Conservation (phyloP, 805 yeast genomes). For the Teunomyces stri region DNA sequence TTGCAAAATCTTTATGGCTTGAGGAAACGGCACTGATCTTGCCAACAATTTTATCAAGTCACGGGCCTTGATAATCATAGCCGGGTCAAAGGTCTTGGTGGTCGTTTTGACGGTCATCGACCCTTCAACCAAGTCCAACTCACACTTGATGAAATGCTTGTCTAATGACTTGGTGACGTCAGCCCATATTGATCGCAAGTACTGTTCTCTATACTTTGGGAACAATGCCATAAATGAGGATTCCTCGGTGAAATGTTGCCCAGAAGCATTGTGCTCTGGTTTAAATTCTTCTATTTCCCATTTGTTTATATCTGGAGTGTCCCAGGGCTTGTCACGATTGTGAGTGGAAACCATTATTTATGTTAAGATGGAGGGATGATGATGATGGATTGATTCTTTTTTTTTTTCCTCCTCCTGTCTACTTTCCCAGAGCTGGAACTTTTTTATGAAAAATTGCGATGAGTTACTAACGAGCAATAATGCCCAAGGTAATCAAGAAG, state of each 20-base stretch:
- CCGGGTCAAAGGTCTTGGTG: conserved; percentile 93
- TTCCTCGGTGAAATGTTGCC: conserved; percentile 91
- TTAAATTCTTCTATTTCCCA: conserved; percentile 88
- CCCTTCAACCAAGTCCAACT: conserved; percentile 89
- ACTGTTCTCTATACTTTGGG: conserved; percentile 94
- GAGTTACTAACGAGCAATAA: not conserved
- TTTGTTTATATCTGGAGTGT: conserved; percentile 89
- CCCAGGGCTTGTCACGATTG: conserved; percentile 97
- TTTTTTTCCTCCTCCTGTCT: conserved; percentile 3
- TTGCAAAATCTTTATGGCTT: conserved; percentile 85
- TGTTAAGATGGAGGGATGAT: not conserved
- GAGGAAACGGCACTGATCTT: conserved; percentile 95
- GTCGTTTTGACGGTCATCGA: conserved; percentile 97
- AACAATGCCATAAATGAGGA: conserved; percentile 91
- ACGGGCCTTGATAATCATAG: conserved; percentile 88
- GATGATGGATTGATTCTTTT: conserved; percentile 2
- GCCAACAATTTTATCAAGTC: conserved; percentile 92
- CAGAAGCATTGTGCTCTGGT: conserved; percentile 84
- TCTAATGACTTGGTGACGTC: conserved; percentile 84
- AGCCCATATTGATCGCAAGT: conserved; percentile 86
- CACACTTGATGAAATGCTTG: conserved; percentile 74
- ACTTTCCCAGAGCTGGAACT: not conserved
- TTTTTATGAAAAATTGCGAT: not conserved
- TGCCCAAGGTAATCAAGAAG: conserved; percentile 1
- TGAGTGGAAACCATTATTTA: conserved; percentile 80